Conservation (phyloP, 768 basidiomycete genomes). For the Hygrophorus pudorinus region DNA sequence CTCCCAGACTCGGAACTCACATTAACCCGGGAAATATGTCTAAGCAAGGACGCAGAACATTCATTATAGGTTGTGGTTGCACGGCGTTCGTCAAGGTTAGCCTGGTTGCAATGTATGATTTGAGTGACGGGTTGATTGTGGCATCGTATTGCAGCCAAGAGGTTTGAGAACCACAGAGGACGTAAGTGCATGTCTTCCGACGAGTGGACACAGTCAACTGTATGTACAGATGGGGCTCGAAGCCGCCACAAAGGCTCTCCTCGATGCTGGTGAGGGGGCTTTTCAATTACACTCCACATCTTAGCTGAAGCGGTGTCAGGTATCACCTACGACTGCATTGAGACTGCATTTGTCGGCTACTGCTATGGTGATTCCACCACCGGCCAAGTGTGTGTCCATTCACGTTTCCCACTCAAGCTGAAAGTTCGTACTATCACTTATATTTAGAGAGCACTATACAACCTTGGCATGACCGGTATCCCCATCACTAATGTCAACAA, state of each 20-base stretch:
- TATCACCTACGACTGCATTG: conserved; percentile 70
- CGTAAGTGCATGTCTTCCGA: conserved; percentile 26
- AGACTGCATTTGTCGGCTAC: conserved; percentile 69
- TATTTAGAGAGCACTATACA: conserved; percentile 63
- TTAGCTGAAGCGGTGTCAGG: conserved; percentile 29
- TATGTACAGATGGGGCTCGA: conserved; percentile 68
- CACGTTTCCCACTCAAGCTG: not conserved
- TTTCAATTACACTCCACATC: not conserved
- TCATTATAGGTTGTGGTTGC: conserved; percentile 64
- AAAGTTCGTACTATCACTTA: conserved; percentile 1
- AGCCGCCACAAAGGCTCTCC: conserved; percentile 76
- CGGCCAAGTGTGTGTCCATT: conserved; percentile 44
- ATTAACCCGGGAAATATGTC: too few species aligned
- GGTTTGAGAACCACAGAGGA: conserved; percentile 61
- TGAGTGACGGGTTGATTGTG: not conserved
- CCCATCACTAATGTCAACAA: conserved; percentile 85
- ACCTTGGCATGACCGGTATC: conserved; percentile 74
- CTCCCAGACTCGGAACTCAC: too few species aligned
- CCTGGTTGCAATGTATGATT: not conserved
- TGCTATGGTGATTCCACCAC: conserved; percentile 74
- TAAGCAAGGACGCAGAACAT: conserved; percentile 33
- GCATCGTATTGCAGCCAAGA: conserved; percentile 40
- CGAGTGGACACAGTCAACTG: not conserved
- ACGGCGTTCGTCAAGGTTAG: conserved; percentile 72
- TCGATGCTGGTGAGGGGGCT: conserved; percentile 57